A percentile compares a stretch with the other conserved stretches of the same genome.
phyloP scores from a whole-genome alignment of 2,329 filamentous ascomycete genomes.

The Hypomyces rosellus region DNA sequence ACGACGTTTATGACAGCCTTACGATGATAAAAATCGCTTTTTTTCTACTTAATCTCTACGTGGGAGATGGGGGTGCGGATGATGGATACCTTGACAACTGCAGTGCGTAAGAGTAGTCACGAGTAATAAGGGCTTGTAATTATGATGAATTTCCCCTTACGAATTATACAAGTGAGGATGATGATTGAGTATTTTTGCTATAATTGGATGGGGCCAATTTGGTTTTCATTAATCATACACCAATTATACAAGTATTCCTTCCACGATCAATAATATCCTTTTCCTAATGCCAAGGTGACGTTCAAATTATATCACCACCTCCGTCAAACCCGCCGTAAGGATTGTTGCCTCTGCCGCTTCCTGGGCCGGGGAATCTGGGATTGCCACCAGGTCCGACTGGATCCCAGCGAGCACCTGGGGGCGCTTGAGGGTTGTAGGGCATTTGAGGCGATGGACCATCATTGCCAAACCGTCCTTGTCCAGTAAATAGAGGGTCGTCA shows the following conservation, averaged over 20 bases:
- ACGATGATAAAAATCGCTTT: background rate
- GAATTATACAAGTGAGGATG: too few relatives aligned
- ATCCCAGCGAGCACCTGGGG: slow-evolving; percentile 88
- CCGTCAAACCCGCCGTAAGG: slow-evolving; percentile 34
- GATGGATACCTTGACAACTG: slow-evolving; percentile 9
- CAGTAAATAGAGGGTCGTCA: slow-evolving; percentile 79
- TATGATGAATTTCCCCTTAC: too few relatives aligned
- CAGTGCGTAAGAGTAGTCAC: background rate
- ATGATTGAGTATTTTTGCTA: too few relatives aligned
- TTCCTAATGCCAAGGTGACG: background rate
- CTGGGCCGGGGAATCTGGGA: slow-evolving; percentile 41
- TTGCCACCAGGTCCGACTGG: slow-evolving; percentile 65
- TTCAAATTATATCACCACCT: slow-evolving; percentile 18
- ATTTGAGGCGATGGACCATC: slow-evolving; percentile 20
- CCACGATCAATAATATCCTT: too few relatives aligned
- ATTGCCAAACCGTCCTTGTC: slow-evolving; percentile 36
- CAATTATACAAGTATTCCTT: background rate
- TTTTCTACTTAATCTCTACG: background rate
- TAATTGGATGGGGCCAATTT: background rate
- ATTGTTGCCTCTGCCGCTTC: slow-evolving; percentile 31
- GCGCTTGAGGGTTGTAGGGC: slow-evolving; percentile 58
- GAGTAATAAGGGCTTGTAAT: background rate
- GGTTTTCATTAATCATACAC: background rate
- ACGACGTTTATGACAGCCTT: slow-evolving; percentile 5
- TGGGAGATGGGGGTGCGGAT: background rate